Evolutionary conservation across 345 rosid genomes (phyloP).

Genomic region (Combretum micranthum): DNA sequence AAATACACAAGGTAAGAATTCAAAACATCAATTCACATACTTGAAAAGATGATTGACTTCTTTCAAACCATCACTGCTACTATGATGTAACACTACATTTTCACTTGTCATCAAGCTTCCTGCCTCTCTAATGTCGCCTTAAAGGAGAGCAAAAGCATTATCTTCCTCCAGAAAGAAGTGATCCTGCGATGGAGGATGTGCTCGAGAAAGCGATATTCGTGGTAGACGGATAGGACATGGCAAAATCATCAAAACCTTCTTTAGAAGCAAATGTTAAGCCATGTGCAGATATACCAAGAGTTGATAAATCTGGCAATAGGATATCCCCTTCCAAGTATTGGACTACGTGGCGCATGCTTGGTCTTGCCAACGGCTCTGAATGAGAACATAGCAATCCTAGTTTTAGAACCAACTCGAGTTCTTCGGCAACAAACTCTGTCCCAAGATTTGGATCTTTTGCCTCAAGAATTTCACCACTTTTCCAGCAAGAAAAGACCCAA

Average conservation of each 20-base stretch:
- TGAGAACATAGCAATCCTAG: conserved; percentile 36
- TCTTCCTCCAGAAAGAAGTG: conserved; percentile 8
- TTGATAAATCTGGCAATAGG: conserved; percentile 3
- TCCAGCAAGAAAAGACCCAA: conserved; percentile 32
- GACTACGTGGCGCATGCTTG: conserved; percentile 23
- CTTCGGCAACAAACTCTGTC: conserved; percentile 11
- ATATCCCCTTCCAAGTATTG: conserved; percentile 12
- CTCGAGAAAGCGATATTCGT: background rate
- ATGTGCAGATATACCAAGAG: background rate
- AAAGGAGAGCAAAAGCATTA: background rate
- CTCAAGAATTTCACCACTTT: conserved; percentile 20
- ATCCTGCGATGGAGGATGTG: background rate
- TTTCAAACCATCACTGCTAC: too few species aligned
- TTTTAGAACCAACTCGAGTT: conserved; percentile 40
- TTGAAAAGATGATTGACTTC: too few species aligned
- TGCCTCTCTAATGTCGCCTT: background rate
- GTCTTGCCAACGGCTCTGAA: conserved; percentile 24
- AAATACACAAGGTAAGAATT: too few species aligned
- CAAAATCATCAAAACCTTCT: conserved; percentile 3
- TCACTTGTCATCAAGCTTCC: too few species aligned
- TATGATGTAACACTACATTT: too few species aligned
- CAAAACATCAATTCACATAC: too few species aligned
- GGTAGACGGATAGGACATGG: conserved; percentile 11
- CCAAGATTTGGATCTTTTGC: conserved; percentile 31
- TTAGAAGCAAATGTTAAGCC: background rate